phyloP scores from a whole-genome alignment of 805 yeast species.

The Cyberlindnera veronae region DNA sequence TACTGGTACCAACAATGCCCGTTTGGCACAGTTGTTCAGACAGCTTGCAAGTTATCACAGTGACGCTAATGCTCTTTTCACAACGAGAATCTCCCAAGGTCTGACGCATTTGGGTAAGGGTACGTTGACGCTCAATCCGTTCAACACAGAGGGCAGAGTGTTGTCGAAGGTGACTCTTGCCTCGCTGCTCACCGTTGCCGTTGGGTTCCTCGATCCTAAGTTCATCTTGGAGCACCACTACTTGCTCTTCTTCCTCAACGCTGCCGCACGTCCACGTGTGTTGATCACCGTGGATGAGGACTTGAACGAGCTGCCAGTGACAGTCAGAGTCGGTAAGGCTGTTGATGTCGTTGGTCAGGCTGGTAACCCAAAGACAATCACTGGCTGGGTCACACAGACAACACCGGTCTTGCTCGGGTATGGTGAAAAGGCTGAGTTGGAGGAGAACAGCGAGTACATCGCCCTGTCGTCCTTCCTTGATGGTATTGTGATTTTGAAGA shows the following conservation, averaged over 20 bases:
- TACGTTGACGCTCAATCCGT: constrained; percentile 83
- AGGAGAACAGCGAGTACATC: constrained; percentile 82
- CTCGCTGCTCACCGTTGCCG: constrained; percentile 76
- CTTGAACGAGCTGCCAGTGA: constrained; percentile 77
- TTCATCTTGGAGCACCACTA: constrained; percentile 82
- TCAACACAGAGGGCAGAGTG: constrained; percentile 82
- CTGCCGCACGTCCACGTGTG: constrained; percentile 91
- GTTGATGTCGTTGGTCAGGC: constrained; percentile 99
- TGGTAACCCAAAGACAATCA: constrained; percentile 96
- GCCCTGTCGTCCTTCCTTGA: constrained; percentile 80
- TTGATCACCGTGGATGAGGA: constrained; percentile 89
- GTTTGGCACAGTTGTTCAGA: constrained; percentile 91
- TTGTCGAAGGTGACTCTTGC: constrained; percentile 88
- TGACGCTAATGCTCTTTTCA: constrained; percentile 85
- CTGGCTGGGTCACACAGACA: constrained; percentile 99
- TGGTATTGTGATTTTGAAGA: constrained; percentile 88
- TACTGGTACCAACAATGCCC: constrained; percentile 97
- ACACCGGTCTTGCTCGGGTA: constrained; percentile 92
- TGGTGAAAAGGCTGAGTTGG: constrained; percentile 97
- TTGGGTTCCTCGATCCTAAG: constrained; percentile 82
- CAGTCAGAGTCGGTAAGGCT: constrained; percentile 97
- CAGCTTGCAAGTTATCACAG: constrained; percentile 94
- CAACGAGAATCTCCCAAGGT: constrained; percentile 94
- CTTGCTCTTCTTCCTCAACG: constrained; percentile 78
- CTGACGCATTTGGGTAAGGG: constrained; percentile 95